Evolutionary conservation across 164 flowering plant species (phyloP), one percentile per base, ranked within the genome.

Genomic region (Berberis vulgaris): DNA sequence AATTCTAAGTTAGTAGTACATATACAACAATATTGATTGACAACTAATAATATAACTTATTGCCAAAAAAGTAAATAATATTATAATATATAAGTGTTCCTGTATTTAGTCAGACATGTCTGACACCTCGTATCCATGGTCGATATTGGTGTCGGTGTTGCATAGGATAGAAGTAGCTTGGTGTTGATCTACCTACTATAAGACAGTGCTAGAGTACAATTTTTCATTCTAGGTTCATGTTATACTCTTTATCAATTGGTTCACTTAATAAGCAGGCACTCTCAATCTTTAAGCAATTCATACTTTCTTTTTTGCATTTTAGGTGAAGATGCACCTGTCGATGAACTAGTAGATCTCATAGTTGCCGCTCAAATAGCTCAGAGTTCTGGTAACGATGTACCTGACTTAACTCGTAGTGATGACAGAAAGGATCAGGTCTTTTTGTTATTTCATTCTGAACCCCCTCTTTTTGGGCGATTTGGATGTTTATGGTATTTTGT

Each of bases 321-420:
- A 57, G 60, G 60, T 57, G 11, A 41, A 41, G 60, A 57, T 41
- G 60, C 60, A 8, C 44, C 60, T 41, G 43, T 57, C 45, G 12
- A 42, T 57, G 60, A 10, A 40, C 60, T 57, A 40, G 60, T 57
- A 7, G 60, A 57, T 1, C 41, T 11, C 43, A 57, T 57, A 57
- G 60, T 41, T 41, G 60, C 60, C 41, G 60, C 60, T 57, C 60
- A 42, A 57, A 7, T 57, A 39, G 60, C 60, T 40, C 42, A 57
- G 44, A 42, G 12, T 57, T 42, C 41, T 2, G 42, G 42, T 13
- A 26, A 9, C 4, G 43, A 57, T 57, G 10, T 57, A 41, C 5
- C 40, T 41, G 44, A 57, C 41, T 11, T 10, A 57, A 55, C 5
- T 26, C 8, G 38, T 55, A 41, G 8, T 39, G 58, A 55, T 39